These are phyloP conservation scores for Wallemia mellicola DNA, from an alignment of 1,284 basidiomycete species.

Conservation along the genomic window DNA sequence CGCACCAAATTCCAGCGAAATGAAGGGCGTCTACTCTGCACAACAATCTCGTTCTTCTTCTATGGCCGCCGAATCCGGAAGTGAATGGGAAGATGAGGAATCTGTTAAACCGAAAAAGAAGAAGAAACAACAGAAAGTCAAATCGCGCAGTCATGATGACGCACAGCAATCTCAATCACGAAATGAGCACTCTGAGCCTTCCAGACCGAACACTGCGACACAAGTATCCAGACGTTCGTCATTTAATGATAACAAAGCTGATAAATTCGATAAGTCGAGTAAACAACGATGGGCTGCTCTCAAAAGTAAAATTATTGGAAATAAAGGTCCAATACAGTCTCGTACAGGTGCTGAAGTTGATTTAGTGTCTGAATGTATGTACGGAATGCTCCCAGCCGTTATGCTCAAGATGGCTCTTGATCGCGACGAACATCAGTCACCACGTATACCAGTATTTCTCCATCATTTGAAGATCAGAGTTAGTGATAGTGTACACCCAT, in stretches of 20 bases:
- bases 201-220: neutral
- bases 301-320: neutral
- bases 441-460: constrained; percentile 59
- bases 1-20: neutral
- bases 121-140: neutral
- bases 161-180: neutral
- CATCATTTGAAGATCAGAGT: constrained; percentile 58
- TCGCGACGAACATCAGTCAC: constrained; percentile 54
- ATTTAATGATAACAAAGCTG: neutral
- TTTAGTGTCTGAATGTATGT: neutral
- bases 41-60: neutral
- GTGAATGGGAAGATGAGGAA: constrained; percentile 1
- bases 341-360: neutral
- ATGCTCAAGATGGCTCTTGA: constrained; percentile 74
- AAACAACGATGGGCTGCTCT: neutral
- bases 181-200: no score
- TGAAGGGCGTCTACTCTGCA: constrained; percentile 1
- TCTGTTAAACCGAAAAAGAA: neutral
- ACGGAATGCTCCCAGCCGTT: constrained; percentile 28
- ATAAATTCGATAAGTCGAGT: neutral
- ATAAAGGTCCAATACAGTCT: neutral
- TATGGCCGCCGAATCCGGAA: neutral
- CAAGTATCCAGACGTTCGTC: neutral
- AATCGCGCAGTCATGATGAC: neutral
- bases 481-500: constrained; percentile 54